These are phyloP conservation scores for Aspergillus aculeatinus DNA, from an alignment of 2,329 filamentous ascomycete species.

Conservation along the genomic window DNA sequence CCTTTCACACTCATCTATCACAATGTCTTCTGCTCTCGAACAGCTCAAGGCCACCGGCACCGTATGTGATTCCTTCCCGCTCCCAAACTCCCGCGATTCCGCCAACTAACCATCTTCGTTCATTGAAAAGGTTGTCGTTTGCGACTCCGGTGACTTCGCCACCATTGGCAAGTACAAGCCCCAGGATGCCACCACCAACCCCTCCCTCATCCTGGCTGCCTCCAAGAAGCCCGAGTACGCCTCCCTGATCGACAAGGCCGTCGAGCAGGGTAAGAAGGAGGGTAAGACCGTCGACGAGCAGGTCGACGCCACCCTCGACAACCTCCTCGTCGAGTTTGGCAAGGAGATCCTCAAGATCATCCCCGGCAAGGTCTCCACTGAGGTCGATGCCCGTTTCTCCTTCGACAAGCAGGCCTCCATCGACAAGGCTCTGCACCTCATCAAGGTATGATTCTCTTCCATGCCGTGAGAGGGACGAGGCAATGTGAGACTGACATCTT, in stretches of 20 bases:
- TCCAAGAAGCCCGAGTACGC: slow-evolving; percentile 98
- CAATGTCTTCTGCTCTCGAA: slow-evolving; percentile 86
- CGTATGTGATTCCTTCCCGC: slow-evolving; percentile 49
- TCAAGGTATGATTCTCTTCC: slow-evolving; percentile 62
- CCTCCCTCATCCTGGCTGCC: slow-evolving; percentile 94
- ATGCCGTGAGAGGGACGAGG: neutral
- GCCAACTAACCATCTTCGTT: slow-evolving; percentile 17
- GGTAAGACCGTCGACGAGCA: slow-evolving; percentile 69
- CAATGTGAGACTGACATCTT: neutral
- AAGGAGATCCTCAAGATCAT: slow-evolving; percentile 96
- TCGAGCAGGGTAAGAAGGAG: slow-evolving; percentile 79
- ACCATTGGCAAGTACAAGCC: slow-evolving; percentile 99
- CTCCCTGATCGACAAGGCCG: slow-evolving; percentile 80
- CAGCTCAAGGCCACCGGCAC: slow-evolving; percentile 97
- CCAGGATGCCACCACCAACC: slow-evolving; percentile 99
- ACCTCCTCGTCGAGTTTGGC: slow-evolving; percentile 95
- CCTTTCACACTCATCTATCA: slow-evolving; percentile 20
- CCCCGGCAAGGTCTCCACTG: slow-evolving; percentile 97
- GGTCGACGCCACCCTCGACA: slow-evolving; percentile 87
- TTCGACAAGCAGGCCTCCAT: slow-evolving; percentile 92
- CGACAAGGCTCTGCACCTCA: slow-evolving; percentile 94
- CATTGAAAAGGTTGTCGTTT: slow-evolving; percentile 75
- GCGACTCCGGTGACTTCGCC: slow-evolving; percentile 87
- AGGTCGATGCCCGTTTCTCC: slow-evolving; percentile 94
- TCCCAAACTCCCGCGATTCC: slow-evolving; percentile 1